phyloP scores from a whole-genome alignment of 441 rosid species.

The Syzygium syzygioides region DNA sequence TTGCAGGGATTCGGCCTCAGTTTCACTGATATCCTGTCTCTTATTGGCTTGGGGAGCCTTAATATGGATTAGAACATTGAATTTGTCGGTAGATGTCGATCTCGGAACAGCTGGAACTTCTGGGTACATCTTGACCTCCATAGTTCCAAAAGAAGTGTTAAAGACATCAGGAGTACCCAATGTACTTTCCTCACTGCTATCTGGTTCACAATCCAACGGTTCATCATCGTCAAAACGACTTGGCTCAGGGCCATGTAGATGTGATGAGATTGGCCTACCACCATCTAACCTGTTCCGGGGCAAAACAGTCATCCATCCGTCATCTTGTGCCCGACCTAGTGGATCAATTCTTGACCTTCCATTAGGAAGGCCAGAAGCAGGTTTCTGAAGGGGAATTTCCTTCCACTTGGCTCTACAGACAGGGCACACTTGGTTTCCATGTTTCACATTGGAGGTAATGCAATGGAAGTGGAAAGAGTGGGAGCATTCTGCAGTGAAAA shows the following conservation, averaged over 20 bases:
- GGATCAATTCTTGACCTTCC: slow-evolving; percentile 26
- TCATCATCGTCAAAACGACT: slow-evolving; percentile 55
- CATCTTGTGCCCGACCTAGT: slow-evolving; percentile 28
- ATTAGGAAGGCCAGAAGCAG: slow-evolving; percentile 19
- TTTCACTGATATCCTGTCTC: slow-evolving; percentile 1
- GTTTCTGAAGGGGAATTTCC: slow-evolving; percentile 49
- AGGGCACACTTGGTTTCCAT: slow-evolving; percentile 70
- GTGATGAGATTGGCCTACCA: slow-evolving; percentile 29
- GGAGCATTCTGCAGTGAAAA: slow-evolving; percentile 75
- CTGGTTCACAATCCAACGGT: slow-evolving; percentile 26
- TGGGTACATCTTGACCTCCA: slow-evolving; percentile 46
- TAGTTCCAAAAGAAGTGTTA: slow-evolving; percentile 16
- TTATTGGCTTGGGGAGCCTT: slow-evolving; percentile 44
- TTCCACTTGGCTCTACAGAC: slow-evolving; percentile 74
- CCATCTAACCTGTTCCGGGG: slow-evolving; percentile 31
- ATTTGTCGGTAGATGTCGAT: slow-evolving; percentile 36
- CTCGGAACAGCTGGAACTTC: slow-evolving; percentile 47
- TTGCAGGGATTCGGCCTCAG: slow-evolving; percentile 5
- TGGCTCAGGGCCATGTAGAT: slow-evolving; percentile 37
- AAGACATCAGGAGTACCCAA: background rate
- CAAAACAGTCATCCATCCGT: slow-evolving; percentile 27
- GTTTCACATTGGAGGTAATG: slow-evolving; percentile 60
- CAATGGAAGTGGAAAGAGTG: slow-evolving; percentile 78
- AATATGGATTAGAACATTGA: slow-evolving; percentile 49
- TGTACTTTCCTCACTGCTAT: slow-evolving; percentile 10